A percentile compares a stretch with the other conserved stretches of the same genome.
These are phyloP conservation scores for Salisapilia sapeloensis DNA, from an alignment of 352 stramenopile species.

Conservation along the genomic window DNA sequence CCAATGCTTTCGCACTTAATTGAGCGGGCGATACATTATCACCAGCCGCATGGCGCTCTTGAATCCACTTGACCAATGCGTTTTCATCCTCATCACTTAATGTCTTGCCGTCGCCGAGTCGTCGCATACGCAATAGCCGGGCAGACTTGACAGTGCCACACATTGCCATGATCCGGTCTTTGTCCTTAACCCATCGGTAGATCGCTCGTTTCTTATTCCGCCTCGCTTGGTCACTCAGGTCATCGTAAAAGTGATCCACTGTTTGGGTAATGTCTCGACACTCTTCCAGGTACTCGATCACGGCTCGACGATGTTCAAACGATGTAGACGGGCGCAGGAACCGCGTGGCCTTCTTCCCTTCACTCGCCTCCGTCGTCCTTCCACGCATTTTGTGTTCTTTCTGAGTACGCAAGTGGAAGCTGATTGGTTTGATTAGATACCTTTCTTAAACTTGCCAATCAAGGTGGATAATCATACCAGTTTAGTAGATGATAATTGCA, in stretches of 20 bases:
- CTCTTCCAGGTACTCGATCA: conserved; percentile 12
- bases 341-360: conserved; percentile 13
- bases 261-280: conserved; percentile 9
- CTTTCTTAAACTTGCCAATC: no score
- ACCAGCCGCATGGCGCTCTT: conserved; percentile 10
- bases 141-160: conserved; percentile 14
- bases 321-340: conserved; percentile 13
- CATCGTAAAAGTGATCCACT: conserved; percentile 12
- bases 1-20: conserved; percentile 11
- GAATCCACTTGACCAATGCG: conserved; percentile 17
- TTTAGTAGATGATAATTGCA: no score
- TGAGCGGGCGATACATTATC: conserved; percentile 11
- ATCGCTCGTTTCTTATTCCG: conserved; percentile 19
- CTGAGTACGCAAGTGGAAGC: no score
- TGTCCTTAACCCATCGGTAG: conserved; percentile 14
- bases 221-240: conserved; percentile 7
- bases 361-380: no score
- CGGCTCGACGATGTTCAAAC: conserved; percentile 13
- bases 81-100: conserved; percentile 16
- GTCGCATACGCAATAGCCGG: conserved; percentile 13
- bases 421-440: no score
- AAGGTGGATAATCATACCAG: no score
- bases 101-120: conserved; percentile 7
- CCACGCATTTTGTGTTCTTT: no score
- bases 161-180: conserved; percentile 13